Percentiles rank a stretch among this genome's conserved stretches.
phyloP scores from a whole-genome alignment of 805 yeast genomes.

The Ogataea salicorniae region DNA sequence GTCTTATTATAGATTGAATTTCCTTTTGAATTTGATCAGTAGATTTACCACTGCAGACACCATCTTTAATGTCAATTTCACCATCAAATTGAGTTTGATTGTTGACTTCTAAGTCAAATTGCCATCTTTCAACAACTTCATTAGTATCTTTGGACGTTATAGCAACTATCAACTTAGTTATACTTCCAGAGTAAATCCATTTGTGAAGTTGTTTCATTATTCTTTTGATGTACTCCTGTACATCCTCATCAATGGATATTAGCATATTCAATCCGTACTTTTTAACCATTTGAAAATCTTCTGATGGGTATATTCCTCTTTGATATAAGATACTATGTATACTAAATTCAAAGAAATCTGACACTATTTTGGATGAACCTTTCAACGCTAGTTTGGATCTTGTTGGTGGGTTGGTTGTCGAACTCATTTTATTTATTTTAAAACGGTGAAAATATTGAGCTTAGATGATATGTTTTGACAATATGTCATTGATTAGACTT shows the following conservation, averaged over 20 bases:
- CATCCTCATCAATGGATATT: constrained; percentile 69
- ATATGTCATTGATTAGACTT: too few relatives aligned
- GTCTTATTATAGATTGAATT: constrained; percentile 82
- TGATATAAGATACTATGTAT: constrained; percentile 81
- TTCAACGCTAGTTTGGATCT: constrained; percentile 54
- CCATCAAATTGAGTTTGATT: constrained; percentile 8
- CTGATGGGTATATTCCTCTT: constrained; percentile 84
- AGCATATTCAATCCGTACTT: constrained; percentile 78
- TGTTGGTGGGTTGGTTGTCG: constrained; percentile 25
- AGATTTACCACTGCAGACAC: constrained; percentile 15
- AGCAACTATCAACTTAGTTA: constrained; percentile 65
- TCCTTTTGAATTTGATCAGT: constrained; percentile 58
- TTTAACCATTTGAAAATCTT: constrained; percentile 70
- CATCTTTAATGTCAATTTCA: constrained; percentile 7
- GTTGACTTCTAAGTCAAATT: constrained; percentile 55
- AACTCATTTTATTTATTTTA: background rate
- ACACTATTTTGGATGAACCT: constrained; percentile 74
- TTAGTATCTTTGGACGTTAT: constrained; percentile 64
- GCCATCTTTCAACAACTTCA: constrained; percentile 81
- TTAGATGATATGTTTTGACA: background rate
- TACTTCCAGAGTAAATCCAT: constrained; percentile 70
- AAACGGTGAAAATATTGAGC: background rate
- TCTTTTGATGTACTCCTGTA: constrained; percentile 58
- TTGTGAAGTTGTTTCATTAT: constrained; percentile 64
- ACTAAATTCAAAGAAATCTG: constrained; percentile 81